Percentiles rank a stretch among this genome's conserved stretches.
Evolutionary conservation across 345 rosid species (phyloP).

Genomic region (Eucalyptus brandiana): DNA sequence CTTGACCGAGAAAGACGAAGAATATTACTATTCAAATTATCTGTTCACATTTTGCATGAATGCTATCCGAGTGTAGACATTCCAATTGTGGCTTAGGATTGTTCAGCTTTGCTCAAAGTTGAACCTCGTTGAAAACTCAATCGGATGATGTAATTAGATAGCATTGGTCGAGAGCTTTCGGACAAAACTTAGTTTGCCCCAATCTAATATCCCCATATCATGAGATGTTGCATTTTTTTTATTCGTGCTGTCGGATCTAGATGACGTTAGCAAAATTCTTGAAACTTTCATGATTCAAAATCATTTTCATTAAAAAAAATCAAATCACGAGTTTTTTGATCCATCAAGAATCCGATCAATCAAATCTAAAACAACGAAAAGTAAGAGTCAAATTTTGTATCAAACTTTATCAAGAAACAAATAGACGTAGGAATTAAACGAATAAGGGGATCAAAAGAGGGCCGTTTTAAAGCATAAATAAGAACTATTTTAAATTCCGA

Average conservation of each 20-base stretch:
- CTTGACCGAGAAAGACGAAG: not conserved
- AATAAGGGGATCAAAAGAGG: too few species aligned
- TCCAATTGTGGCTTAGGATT: not conserved
- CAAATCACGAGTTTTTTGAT: too few species aligned
- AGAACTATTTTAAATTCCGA: too few species aligned
- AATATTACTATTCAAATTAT: not conserved
- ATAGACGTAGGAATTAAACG: too few species aligned
- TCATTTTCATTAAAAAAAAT: too few species aligned
- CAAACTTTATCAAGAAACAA: too few species aligned
- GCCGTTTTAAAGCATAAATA: too few species aligned
- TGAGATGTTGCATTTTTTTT: not conserved
- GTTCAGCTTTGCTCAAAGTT: not conserved
- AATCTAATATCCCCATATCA: not conserved
- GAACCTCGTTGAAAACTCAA: not conserved
- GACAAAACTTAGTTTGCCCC: not conserved
- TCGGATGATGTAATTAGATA: not conserved
- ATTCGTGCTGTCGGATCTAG: not conserved
- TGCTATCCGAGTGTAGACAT: not conserved
- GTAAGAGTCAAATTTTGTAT: too few species aligned
- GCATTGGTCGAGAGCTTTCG: not conserved
- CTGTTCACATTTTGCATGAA: not conserved
- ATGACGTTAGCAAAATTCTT: not conserved
- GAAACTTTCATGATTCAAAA: not conserved
- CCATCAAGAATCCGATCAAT: too few species aligned
- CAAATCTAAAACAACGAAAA: too few species aligned